Conservation (phyloP, 495 filamentous ascomycete species). For the Aspergillus affinis region DNA sequence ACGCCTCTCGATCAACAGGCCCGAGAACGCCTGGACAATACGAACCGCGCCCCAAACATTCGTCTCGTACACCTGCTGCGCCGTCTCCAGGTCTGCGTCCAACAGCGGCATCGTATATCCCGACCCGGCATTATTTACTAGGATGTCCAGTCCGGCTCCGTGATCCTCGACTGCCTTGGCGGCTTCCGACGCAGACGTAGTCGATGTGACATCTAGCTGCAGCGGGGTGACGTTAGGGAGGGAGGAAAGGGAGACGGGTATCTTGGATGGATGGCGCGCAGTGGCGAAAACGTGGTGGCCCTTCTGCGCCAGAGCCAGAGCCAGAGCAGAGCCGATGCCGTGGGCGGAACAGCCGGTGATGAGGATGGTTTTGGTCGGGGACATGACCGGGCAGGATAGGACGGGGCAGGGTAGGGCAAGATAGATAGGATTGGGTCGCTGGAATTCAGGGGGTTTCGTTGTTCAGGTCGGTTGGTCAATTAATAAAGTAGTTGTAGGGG, state of each 20-base stretch:
- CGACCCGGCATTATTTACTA: slow-evolving; percentile 34
- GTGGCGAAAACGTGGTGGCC: slow-evolving; percentile 45
- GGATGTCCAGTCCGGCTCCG: slow-evolving; percentile 24
- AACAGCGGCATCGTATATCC: slow-evolving; percentile 26
- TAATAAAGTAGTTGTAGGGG: background rate
- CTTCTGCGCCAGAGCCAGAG: slow-evolving; percentile 29
- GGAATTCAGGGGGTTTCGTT: background rate
- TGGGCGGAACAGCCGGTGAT: slow-evolving; percentile 45
- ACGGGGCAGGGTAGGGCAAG: background rate
- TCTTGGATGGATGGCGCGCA: slow-evolving; percentile 35
- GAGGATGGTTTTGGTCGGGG: slow-evolving; percentile 23
- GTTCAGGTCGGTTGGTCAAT: background rate
- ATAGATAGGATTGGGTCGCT: background rate
- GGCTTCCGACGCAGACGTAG: slow-evolving; percentile 25
- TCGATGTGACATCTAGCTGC: slow-evolving; percentile 32
- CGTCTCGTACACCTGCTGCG: slow-evolving; percentile 25
- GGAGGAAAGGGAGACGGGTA: slow-evolving; percentile 20
- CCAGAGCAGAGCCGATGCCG: slow-evolving; percentile 41
- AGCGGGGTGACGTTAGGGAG: slow-evolving; percentile 26
- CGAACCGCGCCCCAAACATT: slow-evolving; percentile 30
- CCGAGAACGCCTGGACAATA: slow-evolving; percentile 43
- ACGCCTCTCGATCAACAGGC: slow-evolving; percentile 44
- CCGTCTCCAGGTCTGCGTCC: slow-evolving; percentile 29
- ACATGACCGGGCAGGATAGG: background rate
- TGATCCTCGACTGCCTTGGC: slow-evolving; percentile 11